These are phyloP conservation scores for Phylloporus scabripes DNA, from an alignment of 768 basidiomycete genomes.

Conservation along the genomic window DNA sequence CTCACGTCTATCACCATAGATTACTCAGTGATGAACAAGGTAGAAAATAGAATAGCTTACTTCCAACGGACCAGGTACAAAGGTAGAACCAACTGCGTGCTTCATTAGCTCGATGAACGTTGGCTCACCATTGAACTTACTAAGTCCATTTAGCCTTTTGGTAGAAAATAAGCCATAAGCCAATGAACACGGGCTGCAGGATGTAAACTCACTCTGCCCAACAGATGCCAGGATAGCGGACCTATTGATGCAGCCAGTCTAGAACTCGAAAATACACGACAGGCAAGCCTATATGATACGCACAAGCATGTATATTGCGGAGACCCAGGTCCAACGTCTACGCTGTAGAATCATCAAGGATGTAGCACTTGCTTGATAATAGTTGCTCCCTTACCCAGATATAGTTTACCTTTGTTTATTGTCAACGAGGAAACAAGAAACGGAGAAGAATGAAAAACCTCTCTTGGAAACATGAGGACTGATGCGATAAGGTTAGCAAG, in stretches of 20 bases:
- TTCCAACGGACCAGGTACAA: neutral
- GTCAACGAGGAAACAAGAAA: neutral
- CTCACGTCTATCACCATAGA: neutral
- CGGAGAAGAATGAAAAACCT: neutral
- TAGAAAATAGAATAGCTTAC: neutral
- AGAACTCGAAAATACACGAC: neutral
- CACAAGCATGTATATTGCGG: neutral
- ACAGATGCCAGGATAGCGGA: conserved; percentile 2
- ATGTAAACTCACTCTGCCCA: conserved; percentile 1
- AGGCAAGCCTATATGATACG: neutral
- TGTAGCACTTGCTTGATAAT: neutral
- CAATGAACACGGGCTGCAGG: neutral
- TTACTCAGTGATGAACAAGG: neutral
- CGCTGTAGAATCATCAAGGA: neutral
- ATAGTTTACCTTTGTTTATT: conserved; percentile 1
- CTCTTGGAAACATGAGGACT: neutral
- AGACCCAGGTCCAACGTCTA: conserved; percentile 1
- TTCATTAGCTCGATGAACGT: neutral
- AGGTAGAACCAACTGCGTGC: neutral
- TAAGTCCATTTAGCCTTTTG: neutral
- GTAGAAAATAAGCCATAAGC: neutral
- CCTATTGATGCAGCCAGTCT: neutral
- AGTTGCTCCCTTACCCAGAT: neutral
- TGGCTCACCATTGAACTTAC: neutral
- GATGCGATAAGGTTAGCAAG: conserved; percentile 19